Evolutionary conservation across 768 basidiomycete species (phyloP).

Genomic region (Tricholoma saponaceum): DNA sequence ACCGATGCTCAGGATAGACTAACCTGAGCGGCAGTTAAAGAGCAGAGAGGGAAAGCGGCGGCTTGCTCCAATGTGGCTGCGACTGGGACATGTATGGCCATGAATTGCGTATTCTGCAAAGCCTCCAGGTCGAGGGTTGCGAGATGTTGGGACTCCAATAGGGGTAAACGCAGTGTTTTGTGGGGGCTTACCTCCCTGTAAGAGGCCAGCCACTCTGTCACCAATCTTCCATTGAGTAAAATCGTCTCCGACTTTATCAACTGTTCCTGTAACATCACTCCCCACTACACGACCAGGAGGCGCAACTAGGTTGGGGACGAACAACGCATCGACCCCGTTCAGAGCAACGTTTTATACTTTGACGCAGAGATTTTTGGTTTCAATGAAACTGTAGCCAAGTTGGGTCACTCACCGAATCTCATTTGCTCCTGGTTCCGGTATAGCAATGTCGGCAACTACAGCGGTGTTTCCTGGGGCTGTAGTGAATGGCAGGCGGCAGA

Average conservation of each 20-base stretch:
- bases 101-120: constrained; percentile 31
- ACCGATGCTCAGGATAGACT: not conserved
- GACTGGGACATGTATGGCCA: constrained; percentile 23
- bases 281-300: constrained; percentile 29
- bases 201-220: constrained; percentile 17
- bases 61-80: constrained; percentile 27
- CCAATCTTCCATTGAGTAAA: constrained; percentile 23
- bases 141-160: constrained; percentile 16
- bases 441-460: constrained; percentile 18
- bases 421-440: constrained; percentile 22
- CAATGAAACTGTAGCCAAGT: not conserved
- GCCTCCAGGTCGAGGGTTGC: constrained; percentile 27
- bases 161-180: constrained; percentile 3
- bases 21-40: constrained; percentile 31
- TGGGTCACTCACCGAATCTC: constrained; percentile 24
- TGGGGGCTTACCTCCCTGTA: not conserved
- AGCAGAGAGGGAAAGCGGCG: constrained; percentile 27
- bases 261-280: constrained; percentile 28
- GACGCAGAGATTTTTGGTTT: constrained; percentile 13
- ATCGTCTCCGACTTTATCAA: constrained; percentile 23
- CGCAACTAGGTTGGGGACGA: constrained; percentile 20
- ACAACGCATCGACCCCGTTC: constrained; percentile 31
- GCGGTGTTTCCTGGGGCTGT: constrained; percentile 25
- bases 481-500: too few relatives aligned
- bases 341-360: constrained; percentile 28